A percentile compares a stretch with the other conserved stretches of the same genome.
phyloP scores from a whole-genome alignment of 83 land plant genomes.

The Picea engelmannii region DNA sequence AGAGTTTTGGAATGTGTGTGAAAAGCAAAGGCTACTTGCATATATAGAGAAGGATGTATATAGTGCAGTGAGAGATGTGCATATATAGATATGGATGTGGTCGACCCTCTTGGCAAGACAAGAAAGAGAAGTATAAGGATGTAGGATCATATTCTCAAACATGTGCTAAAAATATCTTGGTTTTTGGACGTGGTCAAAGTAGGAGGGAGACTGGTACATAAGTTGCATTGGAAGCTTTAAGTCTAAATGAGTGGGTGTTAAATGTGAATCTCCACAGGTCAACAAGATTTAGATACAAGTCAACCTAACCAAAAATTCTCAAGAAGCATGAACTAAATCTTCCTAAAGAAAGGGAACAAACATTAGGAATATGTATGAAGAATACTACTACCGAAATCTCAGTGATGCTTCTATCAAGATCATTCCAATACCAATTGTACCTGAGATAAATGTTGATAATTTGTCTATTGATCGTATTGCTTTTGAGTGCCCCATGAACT shows the following conservation, averaged over 20 bases:
- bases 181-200: conserved; percentile 39
- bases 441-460: not conserved
- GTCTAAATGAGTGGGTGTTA: conserved; percentile 43
- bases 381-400: conserved; percentile 38
- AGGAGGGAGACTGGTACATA: conserved; percentile 43
- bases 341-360: not conserved
- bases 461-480: not conserved
- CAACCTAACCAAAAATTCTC: conserved; percentile 38
- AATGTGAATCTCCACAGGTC: conserved; percentile 41
- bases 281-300: conserved; percentile 22
- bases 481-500: conserved; percentile 38
- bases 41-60: too few species aligned
- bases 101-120: not conserved
- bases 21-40: too few species aligned
- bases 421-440: conserved; percentile 55
- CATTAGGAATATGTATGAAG: conserved; percentile 47
- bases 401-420: conserved; percentile 21
- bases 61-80: not conserved
- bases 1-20: too few species aligned
- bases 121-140: not conserved
- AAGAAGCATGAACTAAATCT: not conserved
- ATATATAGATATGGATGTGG: too few species aligned
- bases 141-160: conserved; percentile 15
- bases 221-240: conserved; percentile 33
- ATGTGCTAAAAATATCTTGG: conserved; percentile 49